phyloP scores from a whole-genome alignment of 805 yeast species.

The Tetrapisispora arboricola region DNA sequence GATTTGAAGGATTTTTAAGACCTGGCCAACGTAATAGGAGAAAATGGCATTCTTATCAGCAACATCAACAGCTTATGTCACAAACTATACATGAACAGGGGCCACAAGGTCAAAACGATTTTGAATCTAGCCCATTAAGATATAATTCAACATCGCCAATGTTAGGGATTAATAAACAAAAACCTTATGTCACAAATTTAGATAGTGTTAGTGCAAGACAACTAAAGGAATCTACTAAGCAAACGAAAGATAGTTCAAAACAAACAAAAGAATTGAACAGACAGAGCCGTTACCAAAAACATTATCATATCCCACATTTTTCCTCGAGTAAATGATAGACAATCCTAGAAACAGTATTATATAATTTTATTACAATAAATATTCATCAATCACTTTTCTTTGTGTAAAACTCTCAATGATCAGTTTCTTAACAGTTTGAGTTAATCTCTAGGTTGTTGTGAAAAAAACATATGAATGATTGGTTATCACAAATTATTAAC shows the following conservation, averaged over 20 bases:
- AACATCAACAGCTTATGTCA: slow-evolving; percentile 18
- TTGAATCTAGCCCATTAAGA: slow-evolving; percentile 3
- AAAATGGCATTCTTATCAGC: slow-evolving; percentile 20
- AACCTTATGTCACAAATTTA: background rate
- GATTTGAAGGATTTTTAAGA: slow-evolving; percentile 36
- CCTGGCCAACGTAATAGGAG: slow-evolving; percentile 30
- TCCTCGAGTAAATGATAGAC: background rate
- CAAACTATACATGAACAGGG: slow-evolving; percentile 18
- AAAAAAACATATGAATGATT: no score
- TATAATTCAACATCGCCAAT: slow-evolving; percentile 2
- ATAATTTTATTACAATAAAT: no score
- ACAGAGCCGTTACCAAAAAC: slow-evolving; percentile 14
- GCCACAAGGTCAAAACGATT: slow-evolving; percentile 2
- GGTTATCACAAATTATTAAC: no score
- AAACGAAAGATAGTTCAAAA: background rate
- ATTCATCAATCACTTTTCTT: no score
- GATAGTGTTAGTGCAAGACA: background rate
- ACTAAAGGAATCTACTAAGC: background rate
- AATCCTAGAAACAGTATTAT: no score
- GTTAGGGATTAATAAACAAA: slow-evolving; percentile 1
- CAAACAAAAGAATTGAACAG: slow-evolving; percentile 1
- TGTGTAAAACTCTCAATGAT: no score
- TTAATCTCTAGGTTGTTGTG: no score
- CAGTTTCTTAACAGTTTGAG: no score
- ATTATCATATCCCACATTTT: slow-evolving; percentile 21